Evolutionary conservation across 192 early-diverging fungal genomes (phyloP), one percentile per base, ranked within the genome.

Genomic region (Backusella macrospora): DNA sequence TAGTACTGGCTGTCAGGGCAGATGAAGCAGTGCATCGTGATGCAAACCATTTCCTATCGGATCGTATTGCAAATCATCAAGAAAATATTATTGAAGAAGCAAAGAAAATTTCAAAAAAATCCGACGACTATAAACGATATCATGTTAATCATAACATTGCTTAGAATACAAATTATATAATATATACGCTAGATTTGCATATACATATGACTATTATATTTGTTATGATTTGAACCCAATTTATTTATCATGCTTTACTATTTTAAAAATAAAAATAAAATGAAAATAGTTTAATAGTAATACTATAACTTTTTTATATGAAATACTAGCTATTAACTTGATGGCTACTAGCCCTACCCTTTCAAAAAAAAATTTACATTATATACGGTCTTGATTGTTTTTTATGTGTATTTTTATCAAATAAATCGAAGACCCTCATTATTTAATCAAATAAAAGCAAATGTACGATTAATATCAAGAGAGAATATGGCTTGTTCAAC

Each of bases 1-100:
- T 97, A 13, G 92, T 96, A 14, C 79, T 93, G 13, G 95, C 94
- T 9, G 91, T 98, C 13, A 87, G 97, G 37, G 89, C 95, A 14
- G 97, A 98, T 70, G 97, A 98, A 73, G 89, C 88, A 13, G 77
- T 92, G 18, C 96, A 98, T 78, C 86, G 96, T 69, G 94, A 97
- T 59, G 91, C 94, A 0, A 98, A 98, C 86, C 95, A 98, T 76
- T 87, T 92, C 59, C 85, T 98, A 45, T 88, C 93, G 15, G 90
- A 91, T 73, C 87, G 92, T 18, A 84, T 92, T 72, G 69, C 78
- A 29, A 81, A 78, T 15, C 40, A 73, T 5, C 69, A 78, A 48
- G 89, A 90, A 69, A 82, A 87, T 66, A 74, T 90, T 52, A 4
- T 55, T 10, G 82, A 76, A 73, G 80, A 86, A 45, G 62, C 63